Conservation (phyloP, 2,329 filamentous ascomycete species). For the Endothia cerciana region DNA sequence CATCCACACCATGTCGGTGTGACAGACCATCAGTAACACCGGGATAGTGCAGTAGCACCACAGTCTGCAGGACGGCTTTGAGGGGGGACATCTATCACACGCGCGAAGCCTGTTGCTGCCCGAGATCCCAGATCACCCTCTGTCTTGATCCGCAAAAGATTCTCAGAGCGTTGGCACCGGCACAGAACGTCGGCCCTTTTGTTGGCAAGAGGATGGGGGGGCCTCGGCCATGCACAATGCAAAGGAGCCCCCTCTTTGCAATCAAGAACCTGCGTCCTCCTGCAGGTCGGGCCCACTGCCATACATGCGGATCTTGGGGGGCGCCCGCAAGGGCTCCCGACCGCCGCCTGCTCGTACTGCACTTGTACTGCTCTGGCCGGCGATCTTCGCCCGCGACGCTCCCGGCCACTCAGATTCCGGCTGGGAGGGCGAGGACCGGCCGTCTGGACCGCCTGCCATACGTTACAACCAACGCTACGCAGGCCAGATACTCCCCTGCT, state of each 20-base stretch:
- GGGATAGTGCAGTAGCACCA: neutral
- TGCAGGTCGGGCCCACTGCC: slow-evolving; percentile 2
- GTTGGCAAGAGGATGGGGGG: neutral
- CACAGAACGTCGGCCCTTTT: neutral
- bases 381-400: no score
- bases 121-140: no score
- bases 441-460: slow-evolving; percentile 10
- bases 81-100: neutral
- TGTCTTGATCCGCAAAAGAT: no score
- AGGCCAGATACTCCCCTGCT: neutral
- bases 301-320: neutral
- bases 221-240: neutral
- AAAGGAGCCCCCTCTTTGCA: neutral
- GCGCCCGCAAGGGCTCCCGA: neutral
- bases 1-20: neutral
- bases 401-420: neutral
- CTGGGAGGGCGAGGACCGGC: slow-evolving; percentile 15
- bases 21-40: neutral
- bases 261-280: neutral
- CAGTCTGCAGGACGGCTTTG: neutral
- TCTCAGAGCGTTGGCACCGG: neutral
- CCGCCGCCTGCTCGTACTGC: neutral
- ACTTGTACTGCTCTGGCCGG: neutral
- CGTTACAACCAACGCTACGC: neutral
- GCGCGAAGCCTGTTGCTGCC: neutral